These are phyloP conservation scores for Fistulifera solaris DNA, from an alignment of 108 stramenopile species.

Conservation along the genomic window DNA sequence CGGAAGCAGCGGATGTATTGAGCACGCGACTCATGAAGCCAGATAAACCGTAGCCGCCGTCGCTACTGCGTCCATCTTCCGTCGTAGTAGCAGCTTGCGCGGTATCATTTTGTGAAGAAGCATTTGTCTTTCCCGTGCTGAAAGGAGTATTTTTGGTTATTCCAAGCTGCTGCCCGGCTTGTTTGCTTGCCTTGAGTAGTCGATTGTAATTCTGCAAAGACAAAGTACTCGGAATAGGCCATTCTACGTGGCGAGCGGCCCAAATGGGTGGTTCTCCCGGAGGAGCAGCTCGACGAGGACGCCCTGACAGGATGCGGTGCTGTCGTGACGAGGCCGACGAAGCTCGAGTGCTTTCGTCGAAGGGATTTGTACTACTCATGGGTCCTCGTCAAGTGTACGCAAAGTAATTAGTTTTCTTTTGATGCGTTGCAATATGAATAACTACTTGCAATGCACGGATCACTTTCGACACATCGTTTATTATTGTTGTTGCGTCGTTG, in stretches of 20 bases:
- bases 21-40: slow-evolving; percentile 48
- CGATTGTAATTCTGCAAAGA: slow-evolving; percentile 41
- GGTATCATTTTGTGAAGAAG: background rate
- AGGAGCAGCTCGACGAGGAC: background rate
- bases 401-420: too few relatives aligned
- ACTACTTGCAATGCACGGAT: too few relatives aligned
- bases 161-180: slow-evolving; percentile 33
- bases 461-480: too few relatives aligned
- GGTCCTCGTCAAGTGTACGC: too few relatives aligned
- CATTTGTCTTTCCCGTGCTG: background rate
- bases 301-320: background rate
- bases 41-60: slow-evolving; percentile 16
- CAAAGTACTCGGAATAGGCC: slow-evolving; percentile 61
- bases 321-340: too few relatives aligned
- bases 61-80: slow-evolving; percentile 19
- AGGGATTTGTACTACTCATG: too few relatives aligned
- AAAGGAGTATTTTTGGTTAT: slow-evolving; percentile 23
- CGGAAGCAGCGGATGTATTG: slow-evolving; percentile 19
- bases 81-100: slow-evolving; percentile 1
- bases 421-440: too few relatives aligned
- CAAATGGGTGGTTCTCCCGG: slow-evolving; percentile 50
- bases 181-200: slow-evolving; percentile 26
- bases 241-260: slow-evolving; percentile 71
- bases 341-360: too few relatives aligned
- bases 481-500: too few relatives aligned